Percentiles rank a stretch among this genome's conserved stretches.
Conservation (phyloP, 2,329 filamentous ascomycete species). For the Hortaea sp. region DNA sequence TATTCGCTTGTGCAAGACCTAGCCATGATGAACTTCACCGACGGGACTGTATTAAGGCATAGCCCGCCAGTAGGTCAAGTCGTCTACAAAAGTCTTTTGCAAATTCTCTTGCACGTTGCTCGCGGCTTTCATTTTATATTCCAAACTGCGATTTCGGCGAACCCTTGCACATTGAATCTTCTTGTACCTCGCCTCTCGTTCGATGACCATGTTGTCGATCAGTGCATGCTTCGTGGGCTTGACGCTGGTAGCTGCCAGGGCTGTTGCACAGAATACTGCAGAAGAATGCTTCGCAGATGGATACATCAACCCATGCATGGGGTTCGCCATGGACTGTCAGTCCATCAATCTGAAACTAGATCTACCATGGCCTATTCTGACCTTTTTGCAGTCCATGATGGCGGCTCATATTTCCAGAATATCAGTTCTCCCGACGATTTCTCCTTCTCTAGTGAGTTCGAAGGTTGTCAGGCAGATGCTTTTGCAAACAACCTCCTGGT, state of each 20-base stretch:
- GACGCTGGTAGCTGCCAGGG: neutral
- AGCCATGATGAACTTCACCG: too few species aligned
- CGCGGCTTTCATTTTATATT: too few species aligned
- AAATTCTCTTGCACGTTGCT: too few species aligned
- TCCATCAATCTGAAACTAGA: neutral
- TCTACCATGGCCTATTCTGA: neutral
- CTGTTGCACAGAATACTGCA: neutral
- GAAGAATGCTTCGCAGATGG: neutral
- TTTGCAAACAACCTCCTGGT: slow-evolving; percentile 30
- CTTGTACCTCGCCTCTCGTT: too few species aligned
- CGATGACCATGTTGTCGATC: too few species aligned
- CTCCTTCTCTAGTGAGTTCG: slow-evolving; percentile 34
- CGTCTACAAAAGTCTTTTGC: too few species aligned
- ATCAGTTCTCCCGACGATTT: slow-evolving; percentile 31
- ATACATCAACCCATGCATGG: neutral
- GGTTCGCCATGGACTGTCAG: neutral
- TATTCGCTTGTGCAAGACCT: too few species aligned
- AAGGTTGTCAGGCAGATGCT: slow-evolving; percentile 32
- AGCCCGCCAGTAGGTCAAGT: too few species aligned
- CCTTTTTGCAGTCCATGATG: neutral
- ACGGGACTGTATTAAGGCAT: too few species aligned
- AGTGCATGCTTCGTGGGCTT: too few species aligned
- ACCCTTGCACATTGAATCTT: too few species aligned
- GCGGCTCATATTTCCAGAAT: slow-evolving; percentile 35
- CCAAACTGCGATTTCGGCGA: too few species aligned